phyloP scores from a whole-genome alignment of 192 early-diverging fungal species.

The Mycoemilia scoparia region DNA sequence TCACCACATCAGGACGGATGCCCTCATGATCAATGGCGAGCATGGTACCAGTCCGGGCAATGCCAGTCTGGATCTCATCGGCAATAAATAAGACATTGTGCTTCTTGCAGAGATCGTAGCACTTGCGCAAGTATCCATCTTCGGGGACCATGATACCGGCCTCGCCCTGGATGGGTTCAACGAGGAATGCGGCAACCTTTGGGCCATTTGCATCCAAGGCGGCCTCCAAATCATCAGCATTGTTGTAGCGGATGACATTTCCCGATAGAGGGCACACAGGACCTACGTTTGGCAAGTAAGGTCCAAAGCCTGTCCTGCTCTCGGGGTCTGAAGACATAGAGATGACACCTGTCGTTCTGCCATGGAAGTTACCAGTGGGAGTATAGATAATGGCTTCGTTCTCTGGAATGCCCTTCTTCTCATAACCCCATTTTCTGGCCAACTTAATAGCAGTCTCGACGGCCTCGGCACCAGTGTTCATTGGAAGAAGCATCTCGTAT shows the following conservation, averaged over 20 bases:
- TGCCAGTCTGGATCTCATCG: slow-evolving; percentile 96
- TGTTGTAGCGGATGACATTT: slow-evolving; percentile 59
- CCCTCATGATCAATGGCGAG: slow-evolving; percentile 87
- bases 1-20: slow-evolving; percentile 80
- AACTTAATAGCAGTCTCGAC: slow-evolving; percentile 98
- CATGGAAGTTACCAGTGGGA: slow-evolving; percentile 86
- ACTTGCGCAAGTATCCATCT: slow-evolving; percentile 72
- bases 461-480: slow-evolving; percentile 98
- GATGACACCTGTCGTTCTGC: slow-evolving; percentile 81
- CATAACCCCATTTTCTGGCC: slow-evolving; percentile 90
- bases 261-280: slow-evolving; percentile 59
- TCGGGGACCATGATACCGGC: slow-evolving; percentile 93
- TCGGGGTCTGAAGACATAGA: slow-evolving; percentile 90
- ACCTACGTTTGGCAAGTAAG: slow-evolving; percentile 76
- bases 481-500: slow-evolving; percentile 94
- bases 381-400: slow-evolving; percentile 70
- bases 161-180: slow-evolving; percentile 99
- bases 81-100: slow-evolving; percentile 96
- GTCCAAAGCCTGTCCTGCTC: slow-evolving; percentile 73
- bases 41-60: slow-evolving; percentile 85
- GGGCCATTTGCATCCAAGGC: slow-evolving; percentile 67
- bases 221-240: slow-evolving; percentile 70
- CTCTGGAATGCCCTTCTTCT: slow-evolving; percentile 70
- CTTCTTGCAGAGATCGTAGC: slow-evolving; percentile 85
- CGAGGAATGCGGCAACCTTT: slow-evolving; percentile 80